Evolutionary conservation across 306 rosid genomes (phyloP).

Genomic region (Malus domestica): DNA sequence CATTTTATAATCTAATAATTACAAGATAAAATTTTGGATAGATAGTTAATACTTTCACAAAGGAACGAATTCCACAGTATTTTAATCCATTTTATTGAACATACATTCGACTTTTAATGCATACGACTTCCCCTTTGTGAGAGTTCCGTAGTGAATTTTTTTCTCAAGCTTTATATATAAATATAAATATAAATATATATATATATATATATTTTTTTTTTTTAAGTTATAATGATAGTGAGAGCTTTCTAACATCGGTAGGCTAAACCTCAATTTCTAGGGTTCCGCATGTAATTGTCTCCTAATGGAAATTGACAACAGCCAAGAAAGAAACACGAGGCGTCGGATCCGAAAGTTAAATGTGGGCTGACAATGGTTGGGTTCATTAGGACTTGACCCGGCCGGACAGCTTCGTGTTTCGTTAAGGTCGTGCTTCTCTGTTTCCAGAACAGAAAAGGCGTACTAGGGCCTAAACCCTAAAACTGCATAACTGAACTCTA

Average conservation of each 20-base stretch:
- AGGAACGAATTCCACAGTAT: no score
- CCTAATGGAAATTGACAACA: background rate
- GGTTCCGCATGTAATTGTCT: background rate
- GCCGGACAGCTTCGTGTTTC: background rate
- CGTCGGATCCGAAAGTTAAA: background rate
- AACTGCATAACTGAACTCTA: background rate
- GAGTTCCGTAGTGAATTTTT: background rate
- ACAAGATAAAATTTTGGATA: no score
- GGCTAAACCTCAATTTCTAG: background rate
- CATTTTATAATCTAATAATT: no score
- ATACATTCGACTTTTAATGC: no score
- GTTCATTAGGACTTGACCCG: background rate
- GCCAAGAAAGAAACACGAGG: background rate
- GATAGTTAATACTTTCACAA: no score
- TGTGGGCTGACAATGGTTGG: background rate
- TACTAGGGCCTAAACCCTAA: background rate
- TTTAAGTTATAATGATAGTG: background rate
- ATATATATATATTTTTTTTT: no score
- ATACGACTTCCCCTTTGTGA: no score
- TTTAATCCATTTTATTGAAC: no score
- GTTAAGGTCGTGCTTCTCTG: no score
- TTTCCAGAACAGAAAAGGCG: no score
- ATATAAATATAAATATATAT: no score
- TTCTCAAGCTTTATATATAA: background rate
- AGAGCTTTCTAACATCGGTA: background rate